Evolutionary conservation across 352 stramenopile genomes (phyloP), one percentile per base, ranked within the genome.

Genomic region (Phytopythium boreale): DNA sequence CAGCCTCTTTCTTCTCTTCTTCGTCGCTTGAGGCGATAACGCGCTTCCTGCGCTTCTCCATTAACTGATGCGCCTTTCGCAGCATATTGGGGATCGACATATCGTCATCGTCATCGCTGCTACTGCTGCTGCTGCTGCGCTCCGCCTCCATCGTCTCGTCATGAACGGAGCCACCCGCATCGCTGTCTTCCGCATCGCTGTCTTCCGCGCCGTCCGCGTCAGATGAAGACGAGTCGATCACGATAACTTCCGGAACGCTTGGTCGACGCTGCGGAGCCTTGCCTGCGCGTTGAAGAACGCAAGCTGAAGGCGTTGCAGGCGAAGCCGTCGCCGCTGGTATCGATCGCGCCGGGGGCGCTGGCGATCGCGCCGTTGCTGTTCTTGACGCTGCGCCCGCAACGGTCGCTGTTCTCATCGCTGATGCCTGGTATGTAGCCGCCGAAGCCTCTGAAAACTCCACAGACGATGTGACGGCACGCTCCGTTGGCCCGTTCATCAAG

Each of bases 401-500:
- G 36, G 26, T 34, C 44, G 29, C 31, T 17, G 27, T 36, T 14
- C 22, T n/a, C 15, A 27, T 10, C 27, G 51, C 20, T 31, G 58
- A 19, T 34, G 29, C n/a, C 4, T 49, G 19, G 8, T 46, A 66
- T 36, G 50, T 52, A 22, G 55, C 24, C 26, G 57, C 59, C 4
- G 61, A 68, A n/a, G 50, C 12, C 26, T 63, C 59, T 17, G 47
- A 43, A 24, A 60, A 50, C 39, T 60, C 55, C 1, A 60, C 36
- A 0, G 63, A 66, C 41, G 64, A 66, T 19, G 67, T 77, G 8
- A 60, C 63, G 9, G 68, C 65, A 22, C 39, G 41, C 26, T 68
- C 15, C 2, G 58, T 61, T 4, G 61, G 63, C 0, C 62, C 62
- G 10, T 59, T 66, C 62, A 86, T 80, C 10, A 76, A 55, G 41